Evolutionary conservation across 163 green algal species (phyloP).

Genomic region (Scenedesmus sp.): DNA sequence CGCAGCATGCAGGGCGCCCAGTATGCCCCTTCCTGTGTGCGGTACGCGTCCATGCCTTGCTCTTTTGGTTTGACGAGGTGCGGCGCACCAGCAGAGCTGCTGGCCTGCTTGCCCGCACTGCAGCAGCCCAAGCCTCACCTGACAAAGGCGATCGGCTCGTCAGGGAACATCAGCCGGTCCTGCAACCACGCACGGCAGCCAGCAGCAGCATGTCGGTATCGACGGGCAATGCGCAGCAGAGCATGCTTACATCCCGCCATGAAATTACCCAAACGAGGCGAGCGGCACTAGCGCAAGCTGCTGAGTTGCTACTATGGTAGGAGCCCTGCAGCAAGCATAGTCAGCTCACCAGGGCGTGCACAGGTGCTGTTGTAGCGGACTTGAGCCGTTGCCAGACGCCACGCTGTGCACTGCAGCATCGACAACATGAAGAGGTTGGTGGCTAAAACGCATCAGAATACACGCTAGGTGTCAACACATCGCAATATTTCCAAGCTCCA

Average conservation of each 20-base stretch:
- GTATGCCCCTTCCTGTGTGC: neutral
- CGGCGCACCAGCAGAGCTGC: neutral
- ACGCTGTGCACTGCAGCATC: neutral
- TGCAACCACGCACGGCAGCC: slow-evolving; percentile 9
- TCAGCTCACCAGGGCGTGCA: slow-evolving; percentile 33
- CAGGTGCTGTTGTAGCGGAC: slow-evolving; percentile 34
- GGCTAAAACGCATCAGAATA: no score
- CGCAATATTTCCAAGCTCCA: no score
- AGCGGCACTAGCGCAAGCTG: neutral
- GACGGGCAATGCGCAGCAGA: neutral
- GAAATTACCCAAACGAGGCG: neutral
- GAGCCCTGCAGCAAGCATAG: neutral
- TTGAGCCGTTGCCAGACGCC: slow-evolving; percentile 18
- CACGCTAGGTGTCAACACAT: no score
- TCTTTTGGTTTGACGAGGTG: neutral
- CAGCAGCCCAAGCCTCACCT: neutral
- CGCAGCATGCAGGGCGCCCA: neutral
- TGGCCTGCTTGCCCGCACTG: neutral
- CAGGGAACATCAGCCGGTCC: slow-evolving; percentile 52
- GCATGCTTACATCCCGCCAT: neutral
- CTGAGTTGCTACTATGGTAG: neutral
- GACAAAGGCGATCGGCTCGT: slow-evolving; percentile 32
- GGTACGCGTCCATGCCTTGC: neutral
- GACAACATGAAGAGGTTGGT: no score
- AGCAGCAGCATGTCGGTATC: neutral